These are phyloP conservation scores for Fraxinus americana DNA, from an alignment of 257 asterid species.

Conservation along the genomic window DNA sequence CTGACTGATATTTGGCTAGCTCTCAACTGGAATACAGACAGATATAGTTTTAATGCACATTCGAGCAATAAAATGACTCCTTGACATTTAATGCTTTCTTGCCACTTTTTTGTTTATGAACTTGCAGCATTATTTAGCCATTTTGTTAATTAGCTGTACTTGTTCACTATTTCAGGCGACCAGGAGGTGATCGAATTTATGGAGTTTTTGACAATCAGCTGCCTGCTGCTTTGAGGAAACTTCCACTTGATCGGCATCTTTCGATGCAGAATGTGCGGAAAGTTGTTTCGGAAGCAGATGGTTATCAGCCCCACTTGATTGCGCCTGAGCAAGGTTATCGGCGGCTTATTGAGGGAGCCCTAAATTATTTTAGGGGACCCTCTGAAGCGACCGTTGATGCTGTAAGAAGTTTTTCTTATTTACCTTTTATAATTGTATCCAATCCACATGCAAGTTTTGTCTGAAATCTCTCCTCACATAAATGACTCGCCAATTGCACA, in stretches of 20 bases:
- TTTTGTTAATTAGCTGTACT: conserved; percentile 17
- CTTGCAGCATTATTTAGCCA: not conserved
- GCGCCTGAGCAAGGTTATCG: conserved; percentile 99
- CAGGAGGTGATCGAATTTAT: conserved; percentile 90
- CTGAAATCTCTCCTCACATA: conserved; percentile 1
- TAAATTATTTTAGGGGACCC: conserved; percentile 87
- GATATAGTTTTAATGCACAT: not conserved
- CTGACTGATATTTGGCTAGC: not conserved
- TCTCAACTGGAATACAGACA: not conserved
- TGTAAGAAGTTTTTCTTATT: conserved; percentile 44
- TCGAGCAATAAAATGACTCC: not conserved
- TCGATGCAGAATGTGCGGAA: conserved; percentile 77
- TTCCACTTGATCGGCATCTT: conserved; percentile 92
- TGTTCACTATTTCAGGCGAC: conserved; percentile 59
- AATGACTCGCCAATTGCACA: conserved; percentile 27
- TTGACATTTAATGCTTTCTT: not conserved
- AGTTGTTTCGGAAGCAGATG: conserved; percentile 96
- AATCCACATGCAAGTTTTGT: not conserved
- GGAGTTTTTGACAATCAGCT: conserved; percentile 96
- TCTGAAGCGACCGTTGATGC: conserved; percentile 97
- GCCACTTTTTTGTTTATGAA: not conserved
- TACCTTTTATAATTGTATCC: not conserved
- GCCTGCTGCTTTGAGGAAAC: conserved; percentile 91
- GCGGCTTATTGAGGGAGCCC: conserved; percentile 82
- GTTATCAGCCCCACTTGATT: conserved; percentile 96